Evolutionary conservation across 768 basidiomycete species (phyloP).

Genomic region (Hygrophorus pudorinus): DNA sequence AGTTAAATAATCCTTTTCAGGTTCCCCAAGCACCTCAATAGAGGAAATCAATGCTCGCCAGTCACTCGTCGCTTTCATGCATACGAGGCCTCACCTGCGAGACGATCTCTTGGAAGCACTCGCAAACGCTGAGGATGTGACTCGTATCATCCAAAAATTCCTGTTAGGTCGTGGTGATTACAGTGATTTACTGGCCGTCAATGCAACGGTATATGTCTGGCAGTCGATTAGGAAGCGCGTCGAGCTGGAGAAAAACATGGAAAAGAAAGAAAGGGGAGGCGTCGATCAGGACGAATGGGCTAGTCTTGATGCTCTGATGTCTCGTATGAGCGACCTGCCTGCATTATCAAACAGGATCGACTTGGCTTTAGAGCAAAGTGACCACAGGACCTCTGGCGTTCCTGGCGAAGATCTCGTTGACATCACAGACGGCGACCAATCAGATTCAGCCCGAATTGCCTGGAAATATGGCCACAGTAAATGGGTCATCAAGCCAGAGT

Average conservation of each 20-base stretch:
- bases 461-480: slow-evolving; percentile 28
- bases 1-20: slow-evolving; percentile 26
- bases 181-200: slow-evolving; percentile 56
- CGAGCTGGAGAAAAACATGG: slow-evolving; percentile 46
- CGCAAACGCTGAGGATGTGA: slow-evolving; percentile 53
- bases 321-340: slow-evolving; percentile 39
- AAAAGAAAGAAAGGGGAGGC: slow-evolving; percentile 23
- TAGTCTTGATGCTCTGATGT: slow-evolving; percentile 42
- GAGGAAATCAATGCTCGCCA: slow-evolving; percentile 66
- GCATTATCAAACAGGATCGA: slow-evolving; percentile 49
- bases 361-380: slow-evolving; percentile 29
- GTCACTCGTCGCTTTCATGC: slow-evolving; percentile 66
- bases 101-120: slow-evolving; percentile 51
- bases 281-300: slow-evolving; percentile 38
- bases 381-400: slow-evolving; percentile 8
- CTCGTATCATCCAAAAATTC: slow-evolving; percentile 72
- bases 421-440: neutral
- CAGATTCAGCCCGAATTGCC: slow-evolving; percentile 3
- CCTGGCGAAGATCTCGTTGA: neutral
- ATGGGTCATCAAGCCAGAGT: slow-evolving; percentile 65
- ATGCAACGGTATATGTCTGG: slow-evolving; percentile 55
- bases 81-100: slow-evolving; percentile 48
- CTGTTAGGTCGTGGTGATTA: slow-evolving; percentile 56
- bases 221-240: slow-evolving; percentile 38
- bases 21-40: slow-evolving; percentile 74